Base-by-base conservation (phyloP, 352 stramenopile genomes). In the Elongisporangium anandrum region DNA sequence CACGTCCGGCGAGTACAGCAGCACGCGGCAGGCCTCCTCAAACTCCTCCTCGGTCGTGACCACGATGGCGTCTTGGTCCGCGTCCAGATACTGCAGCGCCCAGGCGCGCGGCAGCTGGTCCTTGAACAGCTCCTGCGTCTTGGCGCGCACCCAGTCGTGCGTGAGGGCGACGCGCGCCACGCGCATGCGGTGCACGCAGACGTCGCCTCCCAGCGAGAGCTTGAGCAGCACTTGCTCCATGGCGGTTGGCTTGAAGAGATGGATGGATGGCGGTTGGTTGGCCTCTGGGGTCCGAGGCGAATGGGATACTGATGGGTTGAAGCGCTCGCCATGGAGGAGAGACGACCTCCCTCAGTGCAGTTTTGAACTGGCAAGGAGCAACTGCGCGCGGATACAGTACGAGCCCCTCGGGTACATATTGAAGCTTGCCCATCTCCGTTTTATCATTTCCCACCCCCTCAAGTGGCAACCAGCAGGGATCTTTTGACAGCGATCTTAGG, bases 41-140 rank as follows among this genome's bases (percentile, higher is more conserved):
- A 90, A 70, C 63, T 92, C 83, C 8, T 69, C 60, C 13, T 69
- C 54, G 55, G 69, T 84, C 49, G 66, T 69, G 6, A 90, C 62
- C 12, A 80, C 90, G 29, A 92, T 69, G 29, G 85, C 63, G 54
- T 92, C 82, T 39, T 78, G 71, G 50, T 92, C 82, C 17, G 90
- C 72, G 60, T 92, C 82, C 45, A 71, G 74, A 71, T 90, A 92
- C 52, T 89, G 61, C 21, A 92, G 64, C 54, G 70, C 69, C 69
- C 72, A 90, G 39, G 52, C n/a, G 38, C 50, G 29, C 9, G 69
- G 59, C 9, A 74, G 52, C 13, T 57, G 54, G n/a, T 69, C 57
- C 8, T 53, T 59, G 56, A 87, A 87, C 39, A 56, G 60, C 48
- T 75, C 67, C 22, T 66, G 20, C 21, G 81, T 76, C 48, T 77